phyloP scores from a whole-genome alignment of 768 basidiomycete species.

The Leucosporidium creatinivorum region DNA sequence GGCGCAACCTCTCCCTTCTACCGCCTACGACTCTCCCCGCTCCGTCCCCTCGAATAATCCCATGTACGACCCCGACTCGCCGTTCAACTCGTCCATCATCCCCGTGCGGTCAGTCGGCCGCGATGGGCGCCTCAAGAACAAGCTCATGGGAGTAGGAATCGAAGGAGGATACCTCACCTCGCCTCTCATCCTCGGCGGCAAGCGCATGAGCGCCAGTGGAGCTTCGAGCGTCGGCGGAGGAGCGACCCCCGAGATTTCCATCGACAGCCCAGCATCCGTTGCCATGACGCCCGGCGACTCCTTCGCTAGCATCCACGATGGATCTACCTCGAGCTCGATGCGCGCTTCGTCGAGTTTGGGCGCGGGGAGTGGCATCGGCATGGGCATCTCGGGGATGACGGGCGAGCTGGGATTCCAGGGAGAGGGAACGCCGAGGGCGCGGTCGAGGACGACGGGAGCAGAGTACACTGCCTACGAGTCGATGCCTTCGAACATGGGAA shows the following conservation, averaged over 20 bases:
- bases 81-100: slow-evolving; percentile 28
- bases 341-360: neutral
- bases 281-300: slow-evolving; percentile 17
- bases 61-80: slow-evolving; percentile 32
- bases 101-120: slow-evolving; percentile 14
- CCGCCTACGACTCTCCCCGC: neutral
- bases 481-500: too few species aligned
- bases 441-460: too few species aligned
- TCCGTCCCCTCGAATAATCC: slow-evolving; percentile 12
- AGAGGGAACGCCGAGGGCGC: too few species aligned
- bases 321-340: slow-evolving; percentile 15
- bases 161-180: slow-evolving; percentile 38
- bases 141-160: slow-evolving; percentile 36
- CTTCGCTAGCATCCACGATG: neutral
- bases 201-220: slow-evolving; percentile 2
- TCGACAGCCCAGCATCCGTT: slow-evolving; percentile 21
- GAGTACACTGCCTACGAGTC: too few species aligned
- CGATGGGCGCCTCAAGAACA: slow-evolving; percentile 35
- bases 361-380: slow-evolving; percentile 27
- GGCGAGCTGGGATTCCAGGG: slow-evolving; percentile 5
- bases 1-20: neutral
- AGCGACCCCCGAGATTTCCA: slow-evolving; percentile 20
- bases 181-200: slow-evolving; percentile 29
- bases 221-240: neutral
- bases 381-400: slow-evolving; percentile 27